Conservation (phyloP, 179 eudicot genomes). For the Vitellaria paradoxa region DNA sequence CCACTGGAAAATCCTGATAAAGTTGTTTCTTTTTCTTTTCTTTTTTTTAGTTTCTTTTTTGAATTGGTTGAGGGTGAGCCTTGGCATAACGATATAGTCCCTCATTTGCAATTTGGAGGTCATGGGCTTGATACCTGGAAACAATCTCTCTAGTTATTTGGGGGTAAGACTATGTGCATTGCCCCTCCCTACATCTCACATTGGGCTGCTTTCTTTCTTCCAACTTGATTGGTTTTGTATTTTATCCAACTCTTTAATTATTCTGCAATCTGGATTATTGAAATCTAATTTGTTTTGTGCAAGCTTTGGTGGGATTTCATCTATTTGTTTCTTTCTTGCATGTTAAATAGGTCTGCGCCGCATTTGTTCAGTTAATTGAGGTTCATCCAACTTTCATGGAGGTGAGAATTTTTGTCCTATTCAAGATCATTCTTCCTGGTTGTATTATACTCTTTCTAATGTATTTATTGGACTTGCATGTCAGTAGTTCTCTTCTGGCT, state of each 20-base stretch:
- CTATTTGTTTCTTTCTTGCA: conserved; percentile 16
- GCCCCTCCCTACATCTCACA: too few relatives aligned
- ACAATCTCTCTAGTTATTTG: too few relatives aligned
- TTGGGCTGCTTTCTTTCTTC: too few relatives aligned
- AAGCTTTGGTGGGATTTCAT: conserved; percentile 8
- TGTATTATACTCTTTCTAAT: background rate
- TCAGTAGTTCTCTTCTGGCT: background rate
- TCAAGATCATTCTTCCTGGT: background rate
- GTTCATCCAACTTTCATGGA: conserved; percentile 78
- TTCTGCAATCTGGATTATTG: background rate
- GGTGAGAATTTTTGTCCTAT: conserved; percentile 41
- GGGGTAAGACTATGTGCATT: too few relatives aligned
- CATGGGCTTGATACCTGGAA: too few relatives aligned
- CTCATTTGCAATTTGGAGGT: too few relatives aligned
- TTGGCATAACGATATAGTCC: too few relatives aligned
- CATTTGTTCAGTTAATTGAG: conserved; percentile 96
- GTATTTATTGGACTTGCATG: background rate
- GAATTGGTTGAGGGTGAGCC: too few relatives aligned
- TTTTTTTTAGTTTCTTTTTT: too few relatives aligned
- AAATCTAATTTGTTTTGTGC: conserved; percentile 3
- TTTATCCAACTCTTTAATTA: background rate
- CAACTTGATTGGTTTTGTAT: background rate
- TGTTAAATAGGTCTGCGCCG: conserved; percentile 80
- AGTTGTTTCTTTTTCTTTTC: too few relatives aligned
- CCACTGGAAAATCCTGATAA: too few relatives aligned